phyloP scores from a whole-genome alignment of 305 asterid genomes.

The Fraxinus velutina region DNA sequence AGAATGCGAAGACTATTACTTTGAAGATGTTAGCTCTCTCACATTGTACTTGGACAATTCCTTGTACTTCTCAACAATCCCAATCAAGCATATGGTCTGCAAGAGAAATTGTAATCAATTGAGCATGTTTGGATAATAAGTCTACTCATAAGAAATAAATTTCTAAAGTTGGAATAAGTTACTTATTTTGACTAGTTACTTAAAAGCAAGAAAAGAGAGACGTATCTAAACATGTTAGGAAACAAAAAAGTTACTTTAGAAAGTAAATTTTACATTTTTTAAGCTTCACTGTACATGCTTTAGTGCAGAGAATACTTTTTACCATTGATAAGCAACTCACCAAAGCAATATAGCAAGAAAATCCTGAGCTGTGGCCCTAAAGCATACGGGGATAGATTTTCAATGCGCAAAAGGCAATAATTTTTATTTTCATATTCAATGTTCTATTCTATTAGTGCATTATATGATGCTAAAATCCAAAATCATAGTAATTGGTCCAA shows the following conservation, averaged over 20 bases:
- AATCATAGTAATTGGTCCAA: neutral
- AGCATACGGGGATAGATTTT: neutral
- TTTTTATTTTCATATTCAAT: neutral
- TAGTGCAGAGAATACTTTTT: neutral
- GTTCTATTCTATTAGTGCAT: neutral
- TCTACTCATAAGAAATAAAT: neutral
- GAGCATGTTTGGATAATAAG: neutral
- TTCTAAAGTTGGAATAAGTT: neutral
- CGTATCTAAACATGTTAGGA: neutral
- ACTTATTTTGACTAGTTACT: neutral
- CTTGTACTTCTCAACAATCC: slow-evolving; percentile 90
- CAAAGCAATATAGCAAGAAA: neutral
- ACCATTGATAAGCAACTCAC: neutral
- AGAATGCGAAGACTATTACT: slow-evolving; percentile 4
- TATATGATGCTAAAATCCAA: neutral
- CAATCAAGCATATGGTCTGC: slow-evolving; percentile 95
- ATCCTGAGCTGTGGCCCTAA: neutral
- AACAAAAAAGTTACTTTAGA: neutral
- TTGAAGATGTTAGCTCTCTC: slow-evolving; percentile 76
- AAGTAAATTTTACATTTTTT: neutral
- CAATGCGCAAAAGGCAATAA: neutral
- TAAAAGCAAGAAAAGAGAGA: neutral
- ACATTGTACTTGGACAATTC: slow-evolving; percentile 82
- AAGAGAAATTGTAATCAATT: slow-evolving; percentile 14
- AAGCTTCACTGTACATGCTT: neutral